A percentile compares a stretch with the other conserved stretches of the same genome.
Conservation (phyloP, 257 asterid genomes). For the Jacaranda mimosifolia region DNA sequence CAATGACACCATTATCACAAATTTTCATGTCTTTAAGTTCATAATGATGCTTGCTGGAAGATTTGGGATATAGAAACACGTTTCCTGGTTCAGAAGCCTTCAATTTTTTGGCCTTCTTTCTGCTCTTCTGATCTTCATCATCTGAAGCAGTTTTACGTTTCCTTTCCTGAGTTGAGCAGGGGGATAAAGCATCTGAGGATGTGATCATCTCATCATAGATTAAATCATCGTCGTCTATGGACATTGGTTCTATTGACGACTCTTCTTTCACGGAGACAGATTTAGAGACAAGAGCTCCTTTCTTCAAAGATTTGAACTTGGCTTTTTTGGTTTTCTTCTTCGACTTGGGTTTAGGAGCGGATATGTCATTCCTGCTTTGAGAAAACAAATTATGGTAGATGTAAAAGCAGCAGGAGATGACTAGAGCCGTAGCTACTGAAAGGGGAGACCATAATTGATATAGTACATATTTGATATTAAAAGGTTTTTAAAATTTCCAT, state of each 20-base stretch:
- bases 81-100: conserved; percentile 59
- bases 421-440: neutral
- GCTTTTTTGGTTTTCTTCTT: conserved; percentile 90
- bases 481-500: conserved; percentile 5
- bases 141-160: conserved; percentile 67
- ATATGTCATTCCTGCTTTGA: conserved; percentile 61
- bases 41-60: conserved; percentile 55
- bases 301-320: conserved; percentile 94
- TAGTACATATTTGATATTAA: conserved; percentile 2
- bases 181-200: conserved; percentile 69
- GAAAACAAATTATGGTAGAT: conserved; percentile 32
- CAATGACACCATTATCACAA: conserved; percentile 57
- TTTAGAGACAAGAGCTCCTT: conserved; percentile 77
- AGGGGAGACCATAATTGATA: neutral
- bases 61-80: conserved; percentile 51
- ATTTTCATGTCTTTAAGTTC: conserved; percentile 55
- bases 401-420: conserved; percentile 13
- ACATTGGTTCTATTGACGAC: conserved; percentile 67
- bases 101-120: conserved; percentile 71
- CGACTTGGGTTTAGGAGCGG: conserved; percentile 64
- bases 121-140: conserved; percentile 62
- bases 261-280: conserved; percentile 61
- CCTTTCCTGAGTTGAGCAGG: conserved; percentile 62
- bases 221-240: conserved; percentile 72
- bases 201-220: conserved; percentile 62